phyloP scores from a whole-genome alignment of 73 alveolate genomes.

The Paramecium tetraurelia region DNA sequence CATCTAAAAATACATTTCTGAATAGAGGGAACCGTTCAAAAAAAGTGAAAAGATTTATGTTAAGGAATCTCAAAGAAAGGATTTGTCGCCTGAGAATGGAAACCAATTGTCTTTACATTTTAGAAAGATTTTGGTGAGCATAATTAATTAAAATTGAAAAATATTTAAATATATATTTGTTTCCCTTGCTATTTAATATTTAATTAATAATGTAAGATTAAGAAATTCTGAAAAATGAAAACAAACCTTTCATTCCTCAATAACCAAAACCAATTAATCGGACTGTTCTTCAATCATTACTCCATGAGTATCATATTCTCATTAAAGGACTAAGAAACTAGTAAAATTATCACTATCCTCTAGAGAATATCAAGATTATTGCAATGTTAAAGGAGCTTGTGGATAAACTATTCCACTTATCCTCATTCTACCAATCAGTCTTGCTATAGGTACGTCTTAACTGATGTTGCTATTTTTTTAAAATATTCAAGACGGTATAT shows the following conservation, averaged over 20 bases:
- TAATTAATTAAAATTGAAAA: neutral
- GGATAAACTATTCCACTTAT: conserved; percentile 11
- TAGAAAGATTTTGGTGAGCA: neutral
- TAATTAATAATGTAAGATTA: neutral
- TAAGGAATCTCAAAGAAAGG: neutral
- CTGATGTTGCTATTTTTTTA: neutral
- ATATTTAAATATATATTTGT: neutral
- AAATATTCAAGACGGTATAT: neutral
- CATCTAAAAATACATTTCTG: neutral
- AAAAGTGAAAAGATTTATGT: neutral
- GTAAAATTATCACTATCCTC: neutral
- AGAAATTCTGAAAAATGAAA: neutral
- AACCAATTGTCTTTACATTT: neutral
- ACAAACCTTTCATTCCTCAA: neutral
- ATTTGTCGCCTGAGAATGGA: neutral
- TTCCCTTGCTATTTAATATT: neutral
- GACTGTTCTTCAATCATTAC: neutral
- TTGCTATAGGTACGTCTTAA: neutral
- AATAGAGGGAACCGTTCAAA: neutral
- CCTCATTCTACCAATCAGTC: neutral
- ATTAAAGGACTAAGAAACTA: neutral
- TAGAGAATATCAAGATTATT: conserved; percentile 33
- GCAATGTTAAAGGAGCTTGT: conserved; percentile 46
- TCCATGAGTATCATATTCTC: neutral
- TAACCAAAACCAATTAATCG: neutral